Conservation (phyloP, 768 basidiomycete genomes). For the Sarcodon aspratus region DNA sequence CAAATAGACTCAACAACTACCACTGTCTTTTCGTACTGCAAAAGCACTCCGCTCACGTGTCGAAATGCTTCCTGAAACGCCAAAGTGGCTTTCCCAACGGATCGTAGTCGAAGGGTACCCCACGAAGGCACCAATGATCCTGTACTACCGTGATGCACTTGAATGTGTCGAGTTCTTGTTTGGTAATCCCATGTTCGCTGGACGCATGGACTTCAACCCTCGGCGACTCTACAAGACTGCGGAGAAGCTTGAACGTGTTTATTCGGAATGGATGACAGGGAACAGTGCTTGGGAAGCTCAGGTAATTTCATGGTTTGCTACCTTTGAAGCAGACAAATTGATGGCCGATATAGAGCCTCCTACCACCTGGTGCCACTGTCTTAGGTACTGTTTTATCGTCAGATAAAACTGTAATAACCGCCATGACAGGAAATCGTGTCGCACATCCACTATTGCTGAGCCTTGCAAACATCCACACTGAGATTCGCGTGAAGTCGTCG, state of each 20-base stretch:
- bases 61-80: background rate
- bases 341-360: background rate
- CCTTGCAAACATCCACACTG: background rate
- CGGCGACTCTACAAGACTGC: background rate
- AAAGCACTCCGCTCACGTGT: background rate
- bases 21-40: background rate
- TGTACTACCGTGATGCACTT: background rate
- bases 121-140: background rate
- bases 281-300: background rate
- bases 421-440: no score
- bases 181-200: background rate
- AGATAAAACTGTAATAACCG: background rate
- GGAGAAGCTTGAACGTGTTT: no score
- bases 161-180: background rate
- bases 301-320: background rate
- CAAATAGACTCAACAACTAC: background rate
- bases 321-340: background rate
- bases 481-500: background rate
- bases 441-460: background rate
- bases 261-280: background rate
- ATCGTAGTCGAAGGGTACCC: background rate
- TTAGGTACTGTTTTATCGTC: background rate
- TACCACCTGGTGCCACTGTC: no score
- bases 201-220: background rate
- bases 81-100: background rate